phyloP scores from a whole-genome alignment of 495 filamentous ascomycete species.

The Daldinia caldariorum region DNA sequence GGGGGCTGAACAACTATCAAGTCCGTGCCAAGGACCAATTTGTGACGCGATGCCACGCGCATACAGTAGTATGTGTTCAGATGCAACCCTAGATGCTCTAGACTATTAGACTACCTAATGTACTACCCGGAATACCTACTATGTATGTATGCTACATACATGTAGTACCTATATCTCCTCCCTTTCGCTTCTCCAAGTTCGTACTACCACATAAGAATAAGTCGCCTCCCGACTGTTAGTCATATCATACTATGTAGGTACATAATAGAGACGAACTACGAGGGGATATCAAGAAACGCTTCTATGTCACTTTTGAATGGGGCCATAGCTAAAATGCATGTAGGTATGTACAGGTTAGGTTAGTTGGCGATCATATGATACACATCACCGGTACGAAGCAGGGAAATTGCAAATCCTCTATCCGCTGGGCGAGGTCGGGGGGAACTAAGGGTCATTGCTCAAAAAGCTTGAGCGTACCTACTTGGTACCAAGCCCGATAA shows the following conservation, averaged over 20 bases:
- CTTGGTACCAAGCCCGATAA: background rate
- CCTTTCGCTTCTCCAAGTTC: constrained; percentile 10
- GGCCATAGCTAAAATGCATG: background rate
- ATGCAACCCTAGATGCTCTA: constrained; percentile 38
- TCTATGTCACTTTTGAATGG: background rate
- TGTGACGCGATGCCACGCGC: constrained; percentile 41
- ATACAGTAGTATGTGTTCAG: constrained; percentile 39
- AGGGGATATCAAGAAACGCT: background rate
- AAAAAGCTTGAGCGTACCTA: constrained; percentile 1
- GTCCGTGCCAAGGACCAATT: constrained; percentile 39
- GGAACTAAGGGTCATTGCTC: constrained; percentile 15
- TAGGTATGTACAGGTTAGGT: background rate
- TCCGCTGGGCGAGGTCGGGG: constrained; percentile 25
- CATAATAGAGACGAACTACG: background rate
- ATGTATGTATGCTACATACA: constrained; percentile 6
- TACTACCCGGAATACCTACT: too few species aligned
- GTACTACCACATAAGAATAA: constrained; percentile 13
- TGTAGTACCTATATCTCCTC: background rate
- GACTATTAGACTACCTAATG: background rate
- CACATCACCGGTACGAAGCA: constrained; percentile 6
- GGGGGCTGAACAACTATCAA: constrained; percentile 23
- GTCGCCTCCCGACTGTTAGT: background rate
- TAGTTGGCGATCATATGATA: constrained; percentile 31
- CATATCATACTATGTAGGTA: background rate
- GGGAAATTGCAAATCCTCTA: constrained; percentile 21